Base-by-base conservation (phyloP, 257 asterid species). In the Forsythia viridissima region DNA sequence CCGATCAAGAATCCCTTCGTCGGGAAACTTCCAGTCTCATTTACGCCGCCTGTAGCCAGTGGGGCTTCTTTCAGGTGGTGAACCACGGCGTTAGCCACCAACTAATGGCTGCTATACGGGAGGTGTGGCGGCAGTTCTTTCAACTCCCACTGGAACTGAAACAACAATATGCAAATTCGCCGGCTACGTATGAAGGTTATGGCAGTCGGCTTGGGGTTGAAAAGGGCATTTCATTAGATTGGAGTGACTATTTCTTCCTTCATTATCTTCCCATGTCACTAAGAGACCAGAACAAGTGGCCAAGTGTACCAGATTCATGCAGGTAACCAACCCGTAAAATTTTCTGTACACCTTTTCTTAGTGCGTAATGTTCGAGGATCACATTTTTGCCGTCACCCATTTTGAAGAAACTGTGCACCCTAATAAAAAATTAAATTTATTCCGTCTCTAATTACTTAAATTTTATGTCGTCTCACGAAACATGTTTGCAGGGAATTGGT, bases 21-120 rank as follows among this genome's bases (percentile, higher is more conserved):
- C 57, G 71, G 24, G 68, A 24, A n/a, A 79, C 94, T 0, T 77
- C 85, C 3, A 71, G 15, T 43, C 44, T 59, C 42, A 81, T 95
- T 70, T 85, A 77, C 72, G 73, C 11, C 10, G 99, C 98, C 3
- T 93, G 99, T 85, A 80, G 89, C 1, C 91, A 95, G 67, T 95
- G 99, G 99, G 98, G 99, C 0, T 95, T 95, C 72, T 95, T 95
- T 76, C 99, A 95, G 82, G 94, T 88, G 86, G 91, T 92, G 77
- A 93, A 91, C 88, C 99, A 95, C 77, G 97, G 98, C 15, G 92
- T 95, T 34, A 74, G 83, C 85, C 87, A 46, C 72, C 90, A 82
- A 73, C 71, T 89, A 80, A 92, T 93, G 97, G 81, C 37, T 21
- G 78, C 77, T 0, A 61, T 78, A 24, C 82, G 93, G 4, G 92